Base-by-base conservation (phyloP, 2,329 filamentous ascomycete species). In the Apiospora phragmitis region DNA sequence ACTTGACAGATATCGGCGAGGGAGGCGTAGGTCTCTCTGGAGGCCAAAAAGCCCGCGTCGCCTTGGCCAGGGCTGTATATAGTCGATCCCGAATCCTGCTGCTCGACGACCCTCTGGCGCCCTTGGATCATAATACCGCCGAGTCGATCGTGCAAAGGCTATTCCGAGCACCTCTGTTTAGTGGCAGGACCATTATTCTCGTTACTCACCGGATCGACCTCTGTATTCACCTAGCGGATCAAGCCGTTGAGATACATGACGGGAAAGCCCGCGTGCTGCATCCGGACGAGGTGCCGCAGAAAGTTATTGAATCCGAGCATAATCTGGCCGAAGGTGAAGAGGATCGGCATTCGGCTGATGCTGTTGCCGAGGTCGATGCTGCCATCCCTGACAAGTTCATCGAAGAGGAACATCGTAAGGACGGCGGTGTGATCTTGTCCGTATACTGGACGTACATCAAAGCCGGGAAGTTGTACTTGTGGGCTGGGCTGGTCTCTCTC, bases 401-500 rank as follows among this genome's bases (percentile, higher is more conserved):
- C 65, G 91, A 94, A 76, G 93, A 95, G 42, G 93, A 96, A 78
- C 85, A 91, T 74, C 87, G 93, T 67, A 91, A 88, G 0, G 88
- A 93, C 71, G 94, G 94, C 24, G 90, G 92, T 1, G 93, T 97
- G 1, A 89, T 94, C 75, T 83, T 89, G 14, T 86, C 86, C 8
- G 91, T 97, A 0, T 97, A 97, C 77, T 94, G 93, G 90, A 90
- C 91, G 73, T 97, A 97, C 74, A 90, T 97, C 81, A 92, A 90
- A 79, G 93, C 94, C 6, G 94, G 94, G 2, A 92, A 90, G 16
- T 84, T 95, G 62, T 85, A 85, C 70, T 94, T 91, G 85, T 97
- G 94, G 94, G 79, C 82, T 3, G 76, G 89, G 1, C 85, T 95
- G 2, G 83, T 95, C 3, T 43, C 89, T 1, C 83, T 91, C 16